Evolutionary conservation across 306 rosid species (phyloP).

Genomic region (Castanea sativa): DNA sequence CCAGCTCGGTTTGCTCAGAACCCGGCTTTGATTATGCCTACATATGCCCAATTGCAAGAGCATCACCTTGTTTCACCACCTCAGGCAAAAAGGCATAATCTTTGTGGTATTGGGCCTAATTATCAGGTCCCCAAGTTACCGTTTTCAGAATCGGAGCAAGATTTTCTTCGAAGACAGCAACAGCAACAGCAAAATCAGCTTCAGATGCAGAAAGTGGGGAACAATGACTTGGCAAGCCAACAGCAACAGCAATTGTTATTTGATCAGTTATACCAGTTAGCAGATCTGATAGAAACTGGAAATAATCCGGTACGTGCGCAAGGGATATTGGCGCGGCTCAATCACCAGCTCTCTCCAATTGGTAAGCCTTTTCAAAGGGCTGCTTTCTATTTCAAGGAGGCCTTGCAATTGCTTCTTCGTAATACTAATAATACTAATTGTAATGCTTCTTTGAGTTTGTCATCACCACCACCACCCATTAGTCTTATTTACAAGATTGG

Average conservation of each 20-base stretch:
- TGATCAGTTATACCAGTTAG: constrained; percentile 76
- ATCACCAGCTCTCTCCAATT: constrained; percentile 92
- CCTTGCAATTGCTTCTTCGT: constrained; percentile 59
- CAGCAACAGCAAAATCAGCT: constrained; percentile 40
- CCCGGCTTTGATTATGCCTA: constrained; percentile 58
- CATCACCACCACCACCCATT: constrained; percentile 38
- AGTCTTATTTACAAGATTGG: constrained; percentile 67
- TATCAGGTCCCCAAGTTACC: constrained; percentile 42
- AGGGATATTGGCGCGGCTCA: constrained; percentile 99
- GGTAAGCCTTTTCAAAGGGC: constrained; percentile 97
- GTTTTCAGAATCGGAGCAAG: constrained; percentile 49
- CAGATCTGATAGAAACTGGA: constrained; percentile 82
- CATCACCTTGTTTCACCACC: constrained; percentile 54
- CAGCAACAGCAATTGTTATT: constrained; percentile 71
- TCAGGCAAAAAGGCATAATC: constrained; percentile 55
- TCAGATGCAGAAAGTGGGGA: constrained; percentile 54
- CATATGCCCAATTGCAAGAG: constrained; percentile 56
- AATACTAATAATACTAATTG: constrained; percentile 32
- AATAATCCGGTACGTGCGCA: constrained; percentile 79
- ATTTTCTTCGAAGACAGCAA: constrained; percentile 34
- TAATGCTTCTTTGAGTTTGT: constrained; percentile 27
- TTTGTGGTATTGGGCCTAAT: constrained; percentile 39
- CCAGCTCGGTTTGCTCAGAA: constrained; percentile 55
- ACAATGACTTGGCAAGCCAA: constrained; percentile 51
- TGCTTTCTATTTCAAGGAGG: constrained; percentile 88